These are phyloP conservation scores for Gnaphalium uliginosum DNA, from an alignment of 129 eudicot species.

Conservation along the genomic window DNA sequence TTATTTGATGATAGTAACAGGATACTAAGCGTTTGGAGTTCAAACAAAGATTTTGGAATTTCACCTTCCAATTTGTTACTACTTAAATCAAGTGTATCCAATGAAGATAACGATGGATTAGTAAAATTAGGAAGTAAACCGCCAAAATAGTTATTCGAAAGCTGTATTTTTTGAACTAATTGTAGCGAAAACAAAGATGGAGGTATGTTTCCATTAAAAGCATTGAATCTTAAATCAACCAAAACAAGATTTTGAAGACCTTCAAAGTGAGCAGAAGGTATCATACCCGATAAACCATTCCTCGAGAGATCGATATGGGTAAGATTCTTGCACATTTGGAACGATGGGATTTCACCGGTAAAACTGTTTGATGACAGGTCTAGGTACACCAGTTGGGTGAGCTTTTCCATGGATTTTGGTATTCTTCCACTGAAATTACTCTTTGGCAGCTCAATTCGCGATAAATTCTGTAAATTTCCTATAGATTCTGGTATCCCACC, in stretches of 20 bases:
- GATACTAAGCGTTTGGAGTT: slow-evolving; percentile 39
- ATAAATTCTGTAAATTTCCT: slow-evolving; percentile 39
- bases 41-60: slow-evolving; percentile 42
- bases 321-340: slow-evolving; percentile 37
- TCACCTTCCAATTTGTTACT: slow-evolving; percentile 41
- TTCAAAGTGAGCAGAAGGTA: slow-evolving; percentile 40
- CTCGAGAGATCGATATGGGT: slow-evolving; percentile 24
- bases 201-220: slow-evolving; percentile 55
- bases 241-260: slow-evolving; percentile 43
- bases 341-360: slow-evolving; percentile 51
- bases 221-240: slow-evolving; percentile 41
- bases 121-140: slow-evolving; percentile 40
- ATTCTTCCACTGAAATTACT: slow-evolving; percentile 46
- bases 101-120: slow-evolving; percentile 14
- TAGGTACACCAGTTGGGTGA: slow-evolving; percentile 40
- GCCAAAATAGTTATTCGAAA: slow-evolving; percentile 48
- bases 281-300: slow-evolving; percentile 47
- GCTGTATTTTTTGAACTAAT: slow-evolving; percentile 36
- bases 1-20: slow-evolving; percentile 54
- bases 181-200: slow-evolving; percentile 52
- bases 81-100: slow-evolving; percentile 61
- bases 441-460: slow-evolving; percentile 14
- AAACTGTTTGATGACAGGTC: slow-evolving; percentile 50
- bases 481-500: slow-evolving; percentile 55
- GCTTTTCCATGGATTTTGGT: slow-evolving; percentile 45